Percentiles rank a stretch among this genome's conserved stretches.
Evolutionary conservation across 345 rosid genomes (phyloP).

Genomic region (Citrus cavaleriei): DNA sequence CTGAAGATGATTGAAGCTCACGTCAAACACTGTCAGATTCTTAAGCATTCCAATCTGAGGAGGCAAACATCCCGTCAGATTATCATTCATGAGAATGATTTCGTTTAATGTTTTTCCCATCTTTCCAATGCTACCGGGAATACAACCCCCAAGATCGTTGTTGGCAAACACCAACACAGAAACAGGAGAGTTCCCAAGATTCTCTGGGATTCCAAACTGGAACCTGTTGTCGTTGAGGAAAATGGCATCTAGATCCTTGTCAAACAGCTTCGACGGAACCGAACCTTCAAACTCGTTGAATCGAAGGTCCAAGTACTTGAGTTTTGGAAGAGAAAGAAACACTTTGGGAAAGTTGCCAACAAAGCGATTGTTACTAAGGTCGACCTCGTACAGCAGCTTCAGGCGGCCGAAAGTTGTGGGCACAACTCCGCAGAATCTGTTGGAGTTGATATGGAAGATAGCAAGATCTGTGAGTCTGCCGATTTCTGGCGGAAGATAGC

Average conservation of each 20-base stretch:
- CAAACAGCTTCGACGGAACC: conserved; percentile 57
- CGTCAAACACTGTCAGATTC: conserved; percentile 58
- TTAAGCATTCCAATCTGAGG: conserved; percentile 58
- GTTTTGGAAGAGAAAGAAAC: conserved; percentile 51
- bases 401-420: conserved; percentile 47
- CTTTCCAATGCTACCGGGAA: conserved; percentile 60
- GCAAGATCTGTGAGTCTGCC: conserved; percentile 68
- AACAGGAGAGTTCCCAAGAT: conserved; percentile 74
- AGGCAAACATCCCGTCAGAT: conserved; percentile 73
- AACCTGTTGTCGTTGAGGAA: conserved; percentile 67
- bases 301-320: conserved; percentile 66
- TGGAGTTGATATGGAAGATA: conserved; percentile 66
- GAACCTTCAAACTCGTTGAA: conserved; percentile 77
- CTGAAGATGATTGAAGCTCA: conserved; percentile 49
- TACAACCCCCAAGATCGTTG: conserved; percentile 77
- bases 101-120: conserved; percentile 71
- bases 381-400: conserved; percentile 68
- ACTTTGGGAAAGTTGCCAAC: conserved; percentile 64
- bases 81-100: conserved; percentile 64
- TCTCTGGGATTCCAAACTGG: conserved; percentile 52
- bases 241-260: conserved; percentile 54
- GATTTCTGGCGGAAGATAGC: conserved; percentile 56
- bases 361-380: conserved; percentile 71
- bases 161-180: conserved; percentile 68
- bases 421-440: conserved; percentile 64